Evolutionary conservation across 495 filamentous ascomycete genomes (phyloP), one percentile per base, ranked within the genome.

Genomic region (Podospora australis): DNA sequence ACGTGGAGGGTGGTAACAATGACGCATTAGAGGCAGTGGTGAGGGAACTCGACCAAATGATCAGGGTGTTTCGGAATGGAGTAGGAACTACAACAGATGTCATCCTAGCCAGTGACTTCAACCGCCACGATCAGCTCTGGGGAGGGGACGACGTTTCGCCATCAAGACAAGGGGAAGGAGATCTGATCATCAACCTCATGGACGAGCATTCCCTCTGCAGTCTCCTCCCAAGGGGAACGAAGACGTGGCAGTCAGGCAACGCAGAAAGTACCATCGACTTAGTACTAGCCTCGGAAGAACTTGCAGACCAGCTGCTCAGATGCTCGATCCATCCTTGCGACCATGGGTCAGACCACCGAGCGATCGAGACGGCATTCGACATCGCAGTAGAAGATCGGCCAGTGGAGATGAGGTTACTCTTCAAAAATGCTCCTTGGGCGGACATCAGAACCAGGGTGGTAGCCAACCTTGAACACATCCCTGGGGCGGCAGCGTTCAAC

Each of bases 141-240:
- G 43, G 43, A 45, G 43, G 43, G 21, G 43, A 45, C 26, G 28
- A 45, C 23, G 28, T 45, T 17, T 45, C 43, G 21, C 43, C 43
- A 45, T 10, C 22, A 28, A 34, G 26, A 35, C 43, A 45, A 45
- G 43, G 26, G n/a, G 43, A 45, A 45, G 43, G 43, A 34, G 28
- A 45, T 28, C 43, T 24, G 25, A 45, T 45, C 43, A 61, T 65
- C 39, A 61, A 55, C 21, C 50, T 61, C 25, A 45, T 45, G 43
- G 43, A 34, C 26, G 43, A 45, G 23, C 43, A 45, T 28, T 45
- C 43, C 2, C 60, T 42, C 28, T 2, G 36, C 17, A 48, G 36
- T 24, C 36, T 48, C n/a, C 46, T 48, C 20, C 35, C 5, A 32
- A 14, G 46, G 11, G 46, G 46, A 23, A 48, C 46, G 22, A 48